A percentile compares a stretch with the other conserved stretches of the same genome.
Conservation (phyloP, 306 rosid genomes). For the Mucuna pruriens region DNA sequence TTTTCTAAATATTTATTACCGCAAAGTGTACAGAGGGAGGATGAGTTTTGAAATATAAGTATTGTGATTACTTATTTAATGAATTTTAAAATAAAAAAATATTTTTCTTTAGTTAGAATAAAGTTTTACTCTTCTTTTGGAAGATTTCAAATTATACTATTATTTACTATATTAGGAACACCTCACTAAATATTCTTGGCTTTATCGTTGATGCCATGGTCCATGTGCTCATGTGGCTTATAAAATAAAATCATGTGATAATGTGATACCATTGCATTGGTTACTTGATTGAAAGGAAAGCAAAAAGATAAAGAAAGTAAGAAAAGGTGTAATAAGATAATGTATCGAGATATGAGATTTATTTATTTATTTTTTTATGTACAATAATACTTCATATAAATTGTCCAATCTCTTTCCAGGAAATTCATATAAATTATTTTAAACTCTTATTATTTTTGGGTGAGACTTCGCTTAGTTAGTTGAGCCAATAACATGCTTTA, state of each 20-base stretch:
- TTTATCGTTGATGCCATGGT: constrained; percentile 21
- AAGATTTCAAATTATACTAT: neutral
- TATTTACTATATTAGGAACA: constrained; percentile 9
- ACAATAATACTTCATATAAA: too few relatives aligned
- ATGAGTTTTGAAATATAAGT: too few relatives aligned
- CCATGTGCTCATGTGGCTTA: constrained; percentile 24
- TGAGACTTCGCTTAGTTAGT: too few relatives aligned
- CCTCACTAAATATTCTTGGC: constrained; percentile 37
- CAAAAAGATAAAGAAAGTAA: neutral
- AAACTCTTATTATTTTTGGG: too few relatives aligned
- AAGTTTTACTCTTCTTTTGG: neutral
- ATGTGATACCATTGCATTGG: neutral
- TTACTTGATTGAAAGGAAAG: constrained; percentile 12
- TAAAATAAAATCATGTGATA: neutral
- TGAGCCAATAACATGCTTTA: too few relatives aligned
- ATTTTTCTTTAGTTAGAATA: neutral
- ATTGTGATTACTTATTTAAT: too few relatives aligned
- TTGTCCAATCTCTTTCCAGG: too few relatives aligned
- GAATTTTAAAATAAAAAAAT: neutral
- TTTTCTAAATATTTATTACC: too few relatives aligned
- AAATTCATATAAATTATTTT: too few relatives aligned
- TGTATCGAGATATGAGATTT: too few relatives aligned
- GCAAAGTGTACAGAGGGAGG: too few relatives aligned
- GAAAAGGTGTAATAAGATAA: neutral
- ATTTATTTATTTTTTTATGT: too few relatives aligned